Percentiles rank a stretch among this genome's conserved stretches.
phyloP scores from a whole-genome alignment of 1,284 basidiomycete genomes.

The Ganoderma lucidum region DNA sequence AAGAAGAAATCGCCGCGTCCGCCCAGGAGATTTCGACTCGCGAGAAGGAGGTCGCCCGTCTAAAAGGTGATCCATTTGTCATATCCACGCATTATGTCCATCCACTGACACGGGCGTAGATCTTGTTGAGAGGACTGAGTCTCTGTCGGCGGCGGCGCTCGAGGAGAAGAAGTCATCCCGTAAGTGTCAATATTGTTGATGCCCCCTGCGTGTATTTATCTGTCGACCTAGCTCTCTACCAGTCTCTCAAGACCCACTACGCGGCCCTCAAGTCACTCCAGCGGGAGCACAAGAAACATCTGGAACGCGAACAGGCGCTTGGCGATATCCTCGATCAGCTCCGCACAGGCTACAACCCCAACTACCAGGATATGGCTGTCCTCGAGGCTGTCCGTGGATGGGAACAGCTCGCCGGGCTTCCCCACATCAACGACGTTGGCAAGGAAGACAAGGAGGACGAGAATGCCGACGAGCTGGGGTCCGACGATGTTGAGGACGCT shows the following conservation, averaged over 20 bases:
- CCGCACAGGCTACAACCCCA: slow-evolving; percentile 92
- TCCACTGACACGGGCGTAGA: slow-evolving; percentile 48
- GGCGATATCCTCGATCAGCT: slow-evolving; percentile 88
- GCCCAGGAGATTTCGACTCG: slow-evolving; percentile 65
- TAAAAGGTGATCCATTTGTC: slow-evolving; percentile 57
- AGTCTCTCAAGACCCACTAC: slow-evolving; percentile 77
- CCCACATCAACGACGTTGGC: slow-evolving; percentile 69
- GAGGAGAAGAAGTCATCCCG: slow-evolving; percentile 88
- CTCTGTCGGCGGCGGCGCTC: slow-evolving; percentile 75
- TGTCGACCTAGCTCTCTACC: slow-evolving; percentile 74
- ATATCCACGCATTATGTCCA: not conserved
- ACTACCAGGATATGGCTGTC: slow-evolving; percentile 99
- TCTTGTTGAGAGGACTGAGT: slow-evolving; percentile 73
- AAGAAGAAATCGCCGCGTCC: slow-evolving; percentile 63
- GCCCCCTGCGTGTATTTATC: not conserved
- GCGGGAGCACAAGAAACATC: slow-evolving; percentile 73
- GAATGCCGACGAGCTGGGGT: slow-evolving; percentile 32
- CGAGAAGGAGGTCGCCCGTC: slow-evolving; percentile 74
- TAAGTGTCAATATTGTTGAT: slow-evolving; percentile 52
- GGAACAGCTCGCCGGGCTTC: slow-evolving; percentile 81
- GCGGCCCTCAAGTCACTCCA: slow-evolving; percentile 81
- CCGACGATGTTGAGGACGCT: slow-evolving; percentile 33
- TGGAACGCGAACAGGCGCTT: slow-evolving; percentile 79
- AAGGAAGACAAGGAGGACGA: slow-evolving; percentile 46
- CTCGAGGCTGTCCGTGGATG: slow-evolving; percentile 96